These are phyloP conservation scores for Beauveria sp. DNA, from an alignment of 2,329 filamentous ascomycete species.

Conservation along the genomic window DNA sequence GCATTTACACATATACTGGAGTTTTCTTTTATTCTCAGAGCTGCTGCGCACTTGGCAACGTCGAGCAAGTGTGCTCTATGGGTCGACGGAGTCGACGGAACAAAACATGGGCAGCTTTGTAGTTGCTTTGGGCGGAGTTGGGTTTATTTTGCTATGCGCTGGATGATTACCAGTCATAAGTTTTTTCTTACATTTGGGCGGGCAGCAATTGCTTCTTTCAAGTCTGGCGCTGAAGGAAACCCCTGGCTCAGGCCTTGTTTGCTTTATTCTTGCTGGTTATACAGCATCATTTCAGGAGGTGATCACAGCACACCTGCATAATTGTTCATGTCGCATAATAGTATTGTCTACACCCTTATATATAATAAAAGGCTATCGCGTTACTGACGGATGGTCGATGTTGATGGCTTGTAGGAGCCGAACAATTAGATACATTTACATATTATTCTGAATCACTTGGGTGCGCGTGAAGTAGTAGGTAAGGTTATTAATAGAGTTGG, in stretches of 20 bases:
- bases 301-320: background rate
- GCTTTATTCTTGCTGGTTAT: conserved; percentile 1
- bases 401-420: background rate
- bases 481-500: too few species aligned
- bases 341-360: conserved; percentile 10
- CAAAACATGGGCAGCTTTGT: background rate
- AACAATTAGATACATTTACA: background rate
- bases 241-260: background rate
- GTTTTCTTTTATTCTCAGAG: conserved; percentile 21
- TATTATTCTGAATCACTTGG: background rate
- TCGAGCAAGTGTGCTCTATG: conserved; percentile 5
- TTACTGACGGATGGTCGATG: background rate
- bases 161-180: background rate
- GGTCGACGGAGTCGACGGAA: conserved; percentile 4
- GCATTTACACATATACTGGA: conserved; percentile 30
- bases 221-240: background rate
- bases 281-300: conserved; percentile 1
- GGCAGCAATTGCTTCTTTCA: background rate
- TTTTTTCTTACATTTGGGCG: background rate
- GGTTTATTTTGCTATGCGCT: background rate
- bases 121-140: conserved; percentile 5
- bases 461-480: too few species aligned
- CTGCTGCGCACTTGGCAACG: background rate
- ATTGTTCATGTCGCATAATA: conserved; percentile 10
- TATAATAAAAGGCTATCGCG: background rate